A percentile compares a stretch with the other conserved stretches of the same genome.
Evolutionary conservation across 129 eudicot species (phyloP).

Genomic region (Pittosporum tobira): DNA sequence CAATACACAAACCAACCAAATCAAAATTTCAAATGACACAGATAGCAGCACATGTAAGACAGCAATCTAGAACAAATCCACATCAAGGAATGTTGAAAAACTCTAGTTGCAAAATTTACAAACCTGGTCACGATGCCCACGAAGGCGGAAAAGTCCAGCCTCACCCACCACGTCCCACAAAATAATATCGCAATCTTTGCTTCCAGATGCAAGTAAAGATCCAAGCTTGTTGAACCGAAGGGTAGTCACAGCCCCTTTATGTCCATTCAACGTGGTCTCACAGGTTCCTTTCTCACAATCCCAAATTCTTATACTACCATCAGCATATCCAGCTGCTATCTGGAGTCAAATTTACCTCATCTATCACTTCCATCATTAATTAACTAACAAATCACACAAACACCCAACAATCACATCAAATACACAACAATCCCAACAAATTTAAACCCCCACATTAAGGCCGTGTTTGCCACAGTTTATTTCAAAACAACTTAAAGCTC

Average conservation of each 20-base stretch:
- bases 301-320: slow-evolving; percentile 96
- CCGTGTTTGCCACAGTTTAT: no score
- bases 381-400: not conserved
- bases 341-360: slow-evolving; percentile 18
- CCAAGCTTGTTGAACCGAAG: slow-evolving; percentile 78
- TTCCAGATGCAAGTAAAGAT: slow-evolving; percentile 88
- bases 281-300: slow-evolving; percentile 68
- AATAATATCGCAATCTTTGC: slow-evolving; percentile 90
- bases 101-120: not conserved
- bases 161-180: slow-evolving; percentile 96
- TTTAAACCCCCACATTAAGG: not conserved
- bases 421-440: not conserved
- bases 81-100: not conserved
- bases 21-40: not conserved
- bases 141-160: slow-evolving; percentile 81
- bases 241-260: slow-evolving; percentile 74
- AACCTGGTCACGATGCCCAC: slow-evolving; percentile 99
- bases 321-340: slow-evolving; percentile 93
- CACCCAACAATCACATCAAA: not conserved
- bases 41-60: not conserved
- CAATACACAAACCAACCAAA: slow-evolving; percentile 10
- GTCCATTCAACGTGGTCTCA: slow-evolving; percentile 94
- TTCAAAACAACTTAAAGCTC: no score
- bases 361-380: not conserved
- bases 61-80: not conserved